Percentiles rank a stretch among this genome's conserved stretches.
Conservation (phyloP, 805 yeast genomes). For the Lachancea waltii region DNA sequence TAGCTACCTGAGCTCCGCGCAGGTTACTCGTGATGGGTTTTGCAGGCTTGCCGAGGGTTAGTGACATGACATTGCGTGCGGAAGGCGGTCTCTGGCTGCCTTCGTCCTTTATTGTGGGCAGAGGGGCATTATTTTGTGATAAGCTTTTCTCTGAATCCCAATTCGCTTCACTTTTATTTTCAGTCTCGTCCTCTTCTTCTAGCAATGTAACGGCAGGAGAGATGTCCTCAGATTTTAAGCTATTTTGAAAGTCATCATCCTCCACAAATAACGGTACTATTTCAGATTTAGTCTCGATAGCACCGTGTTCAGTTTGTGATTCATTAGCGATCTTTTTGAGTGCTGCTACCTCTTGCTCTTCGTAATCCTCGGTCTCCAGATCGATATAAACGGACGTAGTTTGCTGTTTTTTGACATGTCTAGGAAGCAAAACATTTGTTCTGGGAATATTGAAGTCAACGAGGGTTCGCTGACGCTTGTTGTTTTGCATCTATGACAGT, state of each 20-base stretch:
- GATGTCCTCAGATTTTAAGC: background rate
- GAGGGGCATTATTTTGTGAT: no score
- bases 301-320: background rate
- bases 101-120: no score
- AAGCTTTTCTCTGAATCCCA: no score
- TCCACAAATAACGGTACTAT: constrained; percentile 5
- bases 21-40: no score
- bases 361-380: constrained; percentile 11
- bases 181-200: no score
- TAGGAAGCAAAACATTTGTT: background rate
- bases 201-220: no score
- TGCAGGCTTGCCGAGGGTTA: background rate
- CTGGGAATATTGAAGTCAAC: constrained; percentile 6
- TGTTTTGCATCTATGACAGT: constrained; percentile 2
- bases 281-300: no score
- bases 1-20: no score
- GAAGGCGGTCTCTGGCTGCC: no score
- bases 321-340: background rate
- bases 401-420: constrained; percentile 4
- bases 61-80: background rate
- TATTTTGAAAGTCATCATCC: constrained; percentile 9
- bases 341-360: constrained; percentile 1
- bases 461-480: constrained; percentile 22
- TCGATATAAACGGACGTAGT: constrained; percentile 13
- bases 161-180: no score